These are phyloP conservation scores for Trichoderma cornu-damae DNA, from an alignment of 2,329 filamentous ascomycete genomes.

Conservation along the genomic window DNA sequence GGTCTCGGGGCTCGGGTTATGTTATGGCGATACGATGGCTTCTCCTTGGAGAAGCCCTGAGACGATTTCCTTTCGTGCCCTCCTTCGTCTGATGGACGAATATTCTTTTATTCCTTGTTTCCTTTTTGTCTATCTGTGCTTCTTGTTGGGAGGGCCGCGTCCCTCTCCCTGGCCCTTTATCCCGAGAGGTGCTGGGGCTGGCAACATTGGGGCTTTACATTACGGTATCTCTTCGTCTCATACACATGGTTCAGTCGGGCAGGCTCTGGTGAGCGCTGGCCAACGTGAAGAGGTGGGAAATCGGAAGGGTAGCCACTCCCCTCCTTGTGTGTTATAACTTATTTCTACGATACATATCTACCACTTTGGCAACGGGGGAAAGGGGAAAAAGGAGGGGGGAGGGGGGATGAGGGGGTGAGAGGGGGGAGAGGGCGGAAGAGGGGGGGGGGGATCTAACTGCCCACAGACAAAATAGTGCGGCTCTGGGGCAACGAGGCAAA, in stretches of 20 bases:
- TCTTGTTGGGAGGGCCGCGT: slow-evolving; percentile 14
- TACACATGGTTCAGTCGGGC: slow-evolving; percentile 1
- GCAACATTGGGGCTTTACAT: slow-evolving; percentile 5
- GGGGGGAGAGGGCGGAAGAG: slow-evolving; percentile 1
- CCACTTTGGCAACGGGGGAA: slow-evolving; percentile 1
- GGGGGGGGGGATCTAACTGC: slow-evolving; percentile 5
- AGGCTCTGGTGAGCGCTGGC: background rate
- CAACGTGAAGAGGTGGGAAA: background rate
- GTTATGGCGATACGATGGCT: slow-evolving; percentile 6
- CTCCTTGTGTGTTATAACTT: slow-evolving; percentile 10
- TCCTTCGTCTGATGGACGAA: background rate
- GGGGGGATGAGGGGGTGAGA: no score
- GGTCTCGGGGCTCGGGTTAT: background rate
- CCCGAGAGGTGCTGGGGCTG: slow-evolving; percentile 6
- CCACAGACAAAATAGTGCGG: background rate
- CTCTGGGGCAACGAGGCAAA: background rate
- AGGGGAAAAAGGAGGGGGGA: no score
- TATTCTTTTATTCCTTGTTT: background rate
- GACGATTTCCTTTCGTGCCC: background rate
- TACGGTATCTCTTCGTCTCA: slow-evolving; percentile 8
- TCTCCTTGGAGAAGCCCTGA: background rate
- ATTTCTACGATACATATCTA: slow-evolving; percentile 15
- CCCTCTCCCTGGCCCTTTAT: slow-evolving; percentile 10
- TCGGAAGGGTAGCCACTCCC: slow-evolving; percentile 1
- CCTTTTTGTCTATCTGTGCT: slow-evolving; percentile 5